Base-by-base conservation (phyloP, 2,329 filamentous ascomycete genomes). In the Davidsoniella eucalypti region DNA sequence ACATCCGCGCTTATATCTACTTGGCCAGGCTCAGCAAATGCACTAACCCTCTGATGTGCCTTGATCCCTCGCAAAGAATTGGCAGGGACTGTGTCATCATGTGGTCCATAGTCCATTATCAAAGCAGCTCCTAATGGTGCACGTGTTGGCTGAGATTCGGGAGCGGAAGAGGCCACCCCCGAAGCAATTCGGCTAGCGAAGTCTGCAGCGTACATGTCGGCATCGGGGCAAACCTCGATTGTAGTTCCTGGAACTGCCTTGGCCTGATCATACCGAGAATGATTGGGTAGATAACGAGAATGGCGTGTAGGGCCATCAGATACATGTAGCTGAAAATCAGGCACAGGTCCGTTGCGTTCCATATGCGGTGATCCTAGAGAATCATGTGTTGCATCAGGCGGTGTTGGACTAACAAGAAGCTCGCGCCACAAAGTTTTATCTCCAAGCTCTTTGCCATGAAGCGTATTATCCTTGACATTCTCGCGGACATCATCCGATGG, bases 1-100 rank as follows among this genome's bases (percentile, higher is more conserved):
- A 98, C 92, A 61, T 98, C 90, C 0, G 85, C 90, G 56, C 81
- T 87, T 18, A 98, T 70, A 61, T 98, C 92, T 2, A 93, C 87
- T 23, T 82, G 74, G 0, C 92, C 92, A 0, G 92, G 84, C 5
- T 77, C 71, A 1, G 75, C 72, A 58, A 98, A 87, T 3, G 92
- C 87, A 18, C 80, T 87, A 43, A 94, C 83, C 21, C 74, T 72
- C 21, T 71, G 69, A 66, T 98, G 92, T 12, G 73, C 69, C 36
- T 80, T 76, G 63, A 98, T 96, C 18, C 92, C 92, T 29, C 92
- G 83, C 18, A 98, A 73, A 0, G 87, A 93, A 70, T 94, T 94
- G 54, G 84, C 70, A 2, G 92, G 92, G 45, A 98, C 80, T 0
- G 70, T 84, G 58, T 79, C 71, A 2, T 78, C 65, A 12, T 33